Percentiles rank a stretch among this genome's conserved stretches.
Conservation (phyloP, 768 basidiomycete species). For the Melanogaster broomeanus region DNA sequence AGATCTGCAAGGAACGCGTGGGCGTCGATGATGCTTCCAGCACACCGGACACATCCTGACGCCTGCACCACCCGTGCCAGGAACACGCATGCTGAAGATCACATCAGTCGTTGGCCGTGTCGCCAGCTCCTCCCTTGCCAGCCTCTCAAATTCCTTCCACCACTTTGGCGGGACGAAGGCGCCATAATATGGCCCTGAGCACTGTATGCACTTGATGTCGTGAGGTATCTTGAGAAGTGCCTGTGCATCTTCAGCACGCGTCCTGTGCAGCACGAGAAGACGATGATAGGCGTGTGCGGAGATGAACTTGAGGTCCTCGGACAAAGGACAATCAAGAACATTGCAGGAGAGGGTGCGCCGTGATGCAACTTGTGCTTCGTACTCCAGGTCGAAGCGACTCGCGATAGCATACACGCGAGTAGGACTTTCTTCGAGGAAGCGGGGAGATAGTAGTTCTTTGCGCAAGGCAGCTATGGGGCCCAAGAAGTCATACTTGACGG, state of each 20-base stretch:
- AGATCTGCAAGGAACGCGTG: constrained; percentile 54
- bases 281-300: constrained; percentile 69
- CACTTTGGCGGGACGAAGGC: constrained; percentile 59
- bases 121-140: constrained; percentile 58
- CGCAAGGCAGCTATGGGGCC: constrained; percentile 51
- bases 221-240: constrained; percentile 47
- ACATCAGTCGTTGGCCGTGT: constrained; percentile 56
- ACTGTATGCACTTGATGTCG: constrained; percentile 66
- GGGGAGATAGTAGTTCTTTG: constrained; percentile 48
- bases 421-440: constrained; percentile 49
- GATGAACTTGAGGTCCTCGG: constrained; percentile 65
- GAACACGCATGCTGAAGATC: constrained; percentile 63
- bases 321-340: constrained; percentile 57
- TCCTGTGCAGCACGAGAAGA: constrained; percentile 59
- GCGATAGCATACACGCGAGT: constrained; percentile 73
- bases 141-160: constrained; percentile 64
- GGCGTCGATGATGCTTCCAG: constrained; percentile 65
- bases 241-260: constrained; percentile 50
- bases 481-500: constrained; percentile 65
- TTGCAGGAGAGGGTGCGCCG: constrained; percentile 53
- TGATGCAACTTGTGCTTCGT: constrained; percentile 64
- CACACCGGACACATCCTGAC: constrained; percentile 62
- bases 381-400: constrained; percentile 61
- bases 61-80: constrained; percentile 50
- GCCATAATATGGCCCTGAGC: constrained; percentile 52